These are phyloP conservation scores for Lactuca sativa DNA, from an alignment of 129 eudicot species.

Conservation along the genomic window DNA sequence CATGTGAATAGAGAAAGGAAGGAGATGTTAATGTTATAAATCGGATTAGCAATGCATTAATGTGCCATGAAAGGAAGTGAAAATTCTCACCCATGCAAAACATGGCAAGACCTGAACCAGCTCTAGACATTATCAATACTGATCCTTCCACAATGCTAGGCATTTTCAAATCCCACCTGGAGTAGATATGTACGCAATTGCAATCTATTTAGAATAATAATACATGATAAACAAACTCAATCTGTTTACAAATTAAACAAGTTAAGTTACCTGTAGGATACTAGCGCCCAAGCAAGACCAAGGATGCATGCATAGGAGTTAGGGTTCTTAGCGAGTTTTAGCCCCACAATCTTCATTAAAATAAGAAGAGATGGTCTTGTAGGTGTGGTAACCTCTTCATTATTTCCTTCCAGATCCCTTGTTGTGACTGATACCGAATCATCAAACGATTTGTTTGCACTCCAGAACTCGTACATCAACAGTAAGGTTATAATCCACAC, in stretches of 20 bases:
- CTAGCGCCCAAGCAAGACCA: conserved; percentile 69
- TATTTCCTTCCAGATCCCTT: conserved; percentile 37
- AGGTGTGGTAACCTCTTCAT: background rate
- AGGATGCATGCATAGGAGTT: conserved; percentile 68
- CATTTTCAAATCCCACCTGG: conserved; percentile 74
- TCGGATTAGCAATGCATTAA: background rate
- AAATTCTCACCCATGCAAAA: conserved; percentile 72
- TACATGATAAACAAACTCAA: background rate
- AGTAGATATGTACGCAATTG: background rate
- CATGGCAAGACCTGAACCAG: conserved; percentile 87
- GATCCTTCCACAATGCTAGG: conserved; percentile 77
- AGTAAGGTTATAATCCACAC: conserved; percentile 45
- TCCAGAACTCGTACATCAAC: conserved; percentile 43
- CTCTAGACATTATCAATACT: conserved; percentile 65
- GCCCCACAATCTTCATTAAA: conserved; percentile 54
- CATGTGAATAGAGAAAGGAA: background rate
- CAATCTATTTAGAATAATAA: background rate
- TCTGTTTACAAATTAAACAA: background rate
- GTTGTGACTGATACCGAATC: background rate
- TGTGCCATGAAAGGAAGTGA: background rate
- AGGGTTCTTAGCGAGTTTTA: conserved; percentile 63
- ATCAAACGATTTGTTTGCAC: conserved; percentile 22
- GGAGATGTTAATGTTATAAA: no score
- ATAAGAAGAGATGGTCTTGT: conserved; percentile 41
- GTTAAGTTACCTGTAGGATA: conserved; percentile 50